Conservation (phyloP, 2,329 filamentous ascomycete species). For the Calycina herbarum region DNA sequence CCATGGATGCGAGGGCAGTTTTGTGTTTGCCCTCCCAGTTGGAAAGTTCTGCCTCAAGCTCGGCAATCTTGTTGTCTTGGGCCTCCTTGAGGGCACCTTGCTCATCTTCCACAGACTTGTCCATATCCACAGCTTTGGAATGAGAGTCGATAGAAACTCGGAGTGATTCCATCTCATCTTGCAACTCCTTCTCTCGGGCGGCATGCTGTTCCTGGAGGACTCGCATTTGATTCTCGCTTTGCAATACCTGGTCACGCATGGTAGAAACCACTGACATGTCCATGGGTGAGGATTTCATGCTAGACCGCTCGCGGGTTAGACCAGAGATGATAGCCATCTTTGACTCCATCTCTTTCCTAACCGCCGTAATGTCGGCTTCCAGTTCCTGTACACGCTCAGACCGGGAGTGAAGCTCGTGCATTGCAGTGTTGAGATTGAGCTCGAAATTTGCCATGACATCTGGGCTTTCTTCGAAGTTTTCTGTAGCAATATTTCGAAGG, state of each 20-base stretch:
- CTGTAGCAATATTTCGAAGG: conserved; percentile 81
- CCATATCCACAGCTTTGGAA: conserved; percentile 20
- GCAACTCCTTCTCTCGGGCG: conserved; percentile 73
- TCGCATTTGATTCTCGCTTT: conserved; percentile 79
- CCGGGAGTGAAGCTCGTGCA: conserved; percentile 84
- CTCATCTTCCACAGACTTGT: conserved; percentile 25
- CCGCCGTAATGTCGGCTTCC: conserved; percentile 77
- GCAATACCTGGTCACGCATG: conserved; percentile 83
- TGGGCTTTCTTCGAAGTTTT: conserved; percentile 79
- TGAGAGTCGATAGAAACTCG: conserved; percentile 41
- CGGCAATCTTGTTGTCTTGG: conserved; percentile 47
- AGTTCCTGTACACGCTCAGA: conserved; percentile 89
- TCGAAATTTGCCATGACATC: conserved; percentile 93
- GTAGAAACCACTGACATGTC: conserved; percentile 89
- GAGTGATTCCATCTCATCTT: conserved; percentile 68
- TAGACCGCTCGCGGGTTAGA: conserved; percentile 87
- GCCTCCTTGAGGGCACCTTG: conserved; percentile 33
- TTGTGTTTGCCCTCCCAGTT: conserved; percentile 78
- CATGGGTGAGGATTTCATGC: conserved; percentile 78
- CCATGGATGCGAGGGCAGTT: conserved; percentile 67
- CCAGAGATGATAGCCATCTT: conserved; percentile 97
- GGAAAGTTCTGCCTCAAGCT: conserved; percentile 70
- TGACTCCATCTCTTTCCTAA: conserved; percentile 94
- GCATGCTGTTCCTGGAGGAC: conserved; percentile 71
- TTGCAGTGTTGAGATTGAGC: conserved; percentile 83